Conservation (phyloP, 371 early-diverging fungal species). For the Massospora cicadina region DNA sequence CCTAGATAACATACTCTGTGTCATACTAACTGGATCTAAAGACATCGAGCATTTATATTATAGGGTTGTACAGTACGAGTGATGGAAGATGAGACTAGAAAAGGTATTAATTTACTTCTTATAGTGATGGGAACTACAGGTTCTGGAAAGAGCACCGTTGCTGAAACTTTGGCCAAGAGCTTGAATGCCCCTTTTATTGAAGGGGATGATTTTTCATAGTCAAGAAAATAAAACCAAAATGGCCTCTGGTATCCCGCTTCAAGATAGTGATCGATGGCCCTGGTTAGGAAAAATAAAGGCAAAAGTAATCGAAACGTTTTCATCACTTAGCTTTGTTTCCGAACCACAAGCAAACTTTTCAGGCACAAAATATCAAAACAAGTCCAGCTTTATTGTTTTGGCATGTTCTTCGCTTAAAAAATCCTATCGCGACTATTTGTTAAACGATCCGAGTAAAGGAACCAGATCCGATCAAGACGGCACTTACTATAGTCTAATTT, state of each 20-base stretch:
- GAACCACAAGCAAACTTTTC: background rate
- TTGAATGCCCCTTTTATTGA: background rate
- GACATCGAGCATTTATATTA: no score
- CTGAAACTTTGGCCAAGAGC: background rate
- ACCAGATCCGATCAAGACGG: background rate
- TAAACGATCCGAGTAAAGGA: background rate
- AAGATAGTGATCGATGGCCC: conserved; percentile 12
- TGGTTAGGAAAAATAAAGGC: conserved; percentile 11
- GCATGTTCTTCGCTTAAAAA: conserved; percentile 14
- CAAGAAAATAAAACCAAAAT: conserved; percentile 12
- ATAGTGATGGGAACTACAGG: background rate
- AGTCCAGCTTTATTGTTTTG: conserved; percentile 2
- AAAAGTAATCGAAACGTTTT: background rate
- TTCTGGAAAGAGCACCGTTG: background rate
- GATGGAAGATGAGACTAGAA: no score
- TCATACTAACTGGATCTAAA: no score
- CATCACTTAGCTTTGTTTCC: background rate
- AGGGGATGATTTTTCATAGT: background rate
- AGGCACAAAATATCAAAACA: background rate
- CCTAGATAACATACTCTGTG: no score
- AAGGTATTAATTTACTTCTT: no score
- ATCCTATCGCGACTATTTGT: conserved; percentile 11
- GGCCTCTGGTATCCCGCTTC: conserved; percentile 11
- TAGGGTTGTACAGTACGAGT: no score
- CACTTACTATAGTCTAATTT: conserved; percentile 1